Percentiles rank a stretch among this genome's conserved stretches.
Evolutionary conservation across 306 rosid genomes (phyloP).

Genomic region (Alnus glutinosa): DNA sequence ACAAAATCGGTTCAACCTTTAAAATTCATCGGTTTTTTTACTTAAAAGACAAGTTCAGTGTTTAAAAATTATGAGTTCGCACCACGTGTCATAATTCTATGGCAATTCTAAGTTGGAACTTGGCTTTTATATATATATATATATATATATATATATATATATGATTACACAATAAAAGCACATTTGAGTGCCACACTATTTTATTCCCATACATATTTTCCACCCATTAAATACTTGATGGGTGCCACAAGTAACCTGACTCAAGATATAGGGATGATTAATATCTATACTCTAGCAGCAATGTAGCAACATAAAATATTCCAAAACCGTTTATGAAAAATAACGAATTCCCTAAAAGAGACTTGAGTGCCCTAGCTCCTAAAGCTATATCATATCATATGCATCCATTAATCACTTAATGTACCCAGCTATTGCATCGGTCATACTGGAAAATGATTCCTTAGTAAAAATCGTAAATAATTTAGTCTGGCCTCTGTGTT

Average conservation of each 20-base stretch:
- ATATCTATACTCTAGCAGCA: not conserved
- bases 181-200: not conserved
- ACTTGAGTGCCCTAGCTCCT: not conserved
- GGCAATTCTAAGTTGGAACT: no score
- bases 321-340: not conserved
- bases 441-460: not conserved
- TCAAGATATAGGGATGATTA: not conserved
- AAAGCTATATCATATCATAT: not conserved
- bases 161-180: not conserved
- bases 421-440: not conserved
- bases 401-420: not conserved
- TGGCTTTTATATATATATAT: no score
- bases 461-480: not conserved
- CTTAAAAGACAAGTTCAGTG: no score
- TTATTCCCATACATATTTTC: not conserved
- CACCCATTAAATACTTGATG: not conserved
- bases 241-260: not conserved
- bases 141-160: no score
- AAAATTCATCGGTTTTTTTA: no score
- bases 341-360: not conserved
- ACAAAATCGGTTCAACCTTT: no score
- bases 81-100: no score
- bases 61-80: no score
- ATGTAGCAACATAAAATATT: not conserved
- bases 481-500: not conserved